Percentiles rank a stretch among this genome's conserved stretches.
Conservation (phyloP, 495 filamentous ascomycete genomes). For the Annulohypoxylon nitens region DNA sequence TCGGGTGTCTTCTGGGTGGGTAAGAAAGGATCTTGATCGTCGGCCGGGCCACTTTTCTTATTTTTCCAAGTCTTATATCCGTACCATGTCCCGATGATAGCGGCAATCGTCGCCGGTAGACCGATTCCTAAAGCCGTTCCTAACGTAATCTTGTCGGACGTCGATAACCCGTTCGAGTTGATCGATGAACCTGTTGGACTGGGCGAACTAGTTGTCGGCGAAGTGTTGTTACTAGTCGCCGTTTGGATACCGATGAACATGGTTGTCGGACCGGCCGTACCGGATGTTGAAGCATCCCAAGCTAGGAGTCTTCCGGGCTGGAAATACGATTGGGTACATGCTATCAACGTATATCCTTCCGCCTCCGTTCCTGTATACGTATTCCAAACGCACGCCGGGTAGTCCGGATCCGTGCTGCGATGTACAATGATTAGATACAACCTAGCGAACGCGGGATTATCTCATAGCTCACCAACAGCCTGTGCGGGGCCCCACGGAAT, state of each 20-base stretch:
- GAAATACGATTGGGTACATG: background rate
- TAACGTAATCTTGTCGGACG: slow-evolving; percentile 2
- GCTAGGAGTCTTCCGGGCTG: background rate
- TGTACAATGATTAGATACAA: background rate
- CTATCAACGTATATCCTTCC: slow-evolving; percentile 8
- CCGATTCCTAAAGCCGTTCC: background rate
- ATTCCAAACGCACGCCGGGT: background rate
- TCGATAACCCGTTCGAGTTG: background rate
- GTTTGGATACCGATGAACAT: slow-evolving; percentile 2
- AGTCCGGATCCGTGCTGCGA: background rate
- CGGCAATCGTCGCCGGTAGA: slow-evolving; percentile 1
- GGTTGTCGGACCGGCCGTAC: background rate
- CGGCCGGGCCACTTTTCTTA: background rate
- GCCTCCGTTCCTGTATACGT: background rate
- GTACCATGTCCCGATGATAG: slow-evolving; percentile 5
- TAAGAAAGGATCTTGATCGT: background rate
- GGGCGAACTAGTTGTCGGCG: background rate
- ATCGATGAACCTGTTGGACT: background rate
- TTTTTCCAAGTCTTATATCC: background rate
- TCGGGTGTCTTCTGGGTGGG: background rate
- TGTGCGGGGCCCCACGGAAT: slow-evolving; percentile 8
- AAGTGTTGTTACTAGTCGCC: background rate
- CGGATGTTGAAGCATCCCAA: slow-evolving; percentile 7
- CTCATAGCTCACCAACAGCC: slow-evolving; percentile 6
- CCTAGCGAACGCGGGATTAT: background rate